Percentiles rank a stretch among this genome's conserved stretches.
Conservation (phyloP, 1,284 basidiomycete genomes). For the Cryptococcus amylolentus region DNA sequence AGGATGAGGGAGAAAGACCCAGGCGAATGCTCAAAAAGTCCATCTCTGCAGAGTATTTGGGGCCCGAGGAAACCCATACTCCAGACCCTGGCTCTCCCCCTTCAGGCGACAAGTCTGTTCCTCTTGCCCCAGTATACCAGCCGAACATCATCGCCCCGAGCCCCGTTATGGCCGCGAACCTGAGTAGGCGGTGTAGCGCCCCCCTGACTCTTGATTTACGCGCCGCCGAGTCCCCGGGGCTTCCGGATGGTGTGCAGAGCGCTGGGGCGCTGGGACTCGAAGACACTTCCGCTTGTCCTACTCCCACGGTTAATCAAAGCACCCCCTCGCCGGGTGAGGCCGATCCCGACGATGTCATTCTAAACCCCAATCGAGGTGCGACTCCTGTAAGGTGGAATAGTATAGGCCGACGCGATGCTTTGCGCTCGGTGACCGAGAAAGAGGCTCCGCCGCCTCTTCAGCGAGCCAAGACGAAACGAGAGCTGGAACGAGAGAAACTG, state of each 20-base stretch:
- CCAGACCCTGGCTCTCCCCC: constrained; percentile 33
- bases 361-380: background rate
- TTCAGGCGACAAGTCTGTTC: background rate
- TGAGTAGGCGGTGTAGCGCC: background rate
- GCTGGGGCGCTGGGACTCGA: background rate
- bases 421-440: constrained; percentile 22
- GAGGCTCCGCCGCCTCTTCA: constrained; percentile 18
- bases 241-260: background rate
- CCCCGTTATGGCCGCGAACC: constrained; percentile 16
- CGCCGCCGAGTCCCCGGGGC: background rate
- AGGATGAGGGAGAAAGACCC: background rate
- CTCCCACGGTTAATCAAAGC: background rate
- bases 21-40: constrained; percentile 17
- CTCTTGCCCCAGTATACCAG: constrained; percentile 20
- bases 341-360: constrained; percentile 6
- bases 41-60: constrained; percentile 30
- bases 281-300: background rate
- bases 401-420: constrained; percentile 37
- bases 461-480: constrained; percentile 41
- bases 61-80: constrained; percentile 22
- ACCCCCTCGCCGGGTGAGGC: constrained; percentile 1
- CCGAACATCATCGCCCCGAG: constrained; percentile 32
- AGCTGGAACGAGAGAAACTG: constrained; percentile 45
- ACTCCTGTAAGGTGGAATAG: constrained; percentile 33
- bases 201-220: background rate